A percentile compares a stretch with the other conserved stretches of the same genome.
Conservation (phyloP, 2,329 filamentous ascomycete genomes). For the Akanthomyces uredinophilus region DNA sequence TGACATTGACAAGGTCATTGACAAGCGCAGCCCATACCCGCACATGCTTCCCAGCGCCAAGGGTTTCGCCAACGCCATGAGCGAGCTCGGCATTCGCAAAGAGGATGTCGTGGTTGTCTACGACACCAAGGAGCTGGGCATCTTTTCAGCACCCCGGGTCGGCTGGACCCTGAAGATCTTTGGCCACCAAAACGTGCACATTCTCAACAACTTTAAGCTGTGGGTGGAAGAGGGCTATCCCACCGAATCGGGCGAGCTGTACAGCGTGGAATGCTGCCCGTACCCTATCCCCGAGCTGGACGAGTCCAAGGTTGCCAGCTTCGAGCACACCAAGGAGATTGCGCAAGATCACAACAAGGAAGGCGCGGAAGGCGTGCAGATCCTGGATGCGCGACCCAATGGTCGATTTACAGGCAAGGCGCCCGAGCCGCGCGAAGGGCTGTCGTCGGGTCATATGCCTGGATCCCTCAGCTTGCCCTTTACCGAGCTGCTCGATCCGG, state of each 20-base stretch:
- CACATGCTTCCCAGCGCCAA: constrained; percentile 89
- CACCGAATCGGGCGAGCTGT: constrained; percentile 72
- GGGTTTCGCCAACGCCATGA: constrained; percentile 83
- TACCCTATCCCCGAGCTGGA: constrained; percentile 61
- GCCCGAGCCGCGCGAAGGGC: constrained; percentile 78
- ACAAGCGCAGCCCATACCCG: constrained; percentile 81
- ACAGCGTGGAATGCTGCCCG: constrained; percentile 58
- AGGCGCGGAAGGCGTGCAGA: constrained; percentile 75
- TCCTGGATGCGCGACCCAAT: constrained; percentile 77
- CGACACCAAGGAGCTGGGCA: constrained; percentile 82
- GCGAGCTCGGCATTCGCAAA: constrained; percentile 74
- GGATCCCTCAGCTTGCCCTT: constrained; percentile 81
- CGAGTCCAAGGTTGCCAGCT: constrained; percentile 64
- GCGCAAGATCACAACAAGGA: constrained; percentile 75
- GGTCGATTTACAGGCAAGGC: constrained; percentile 79
- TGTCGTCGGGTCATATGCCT: constrained; percentile 89
- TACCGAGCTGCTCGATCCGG: constrained; percentile 70
- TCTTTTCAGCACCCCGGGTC: constrained; percentile 89
- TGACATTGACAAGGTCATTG: constrained; percentile 87
- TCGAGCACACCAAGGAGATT: constrained; percentile 76
- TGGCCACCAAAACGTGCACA: constrained; percentile 80
- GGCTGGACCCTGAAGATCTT: constrained; percentile 91
- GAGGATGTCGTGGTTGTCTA: constrained; percentile 94
- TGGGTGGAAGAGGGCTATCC: constrained; percentile 84
- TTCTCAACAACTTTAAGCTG: constrained; percentile 93